Percentiles rank a stretch among this genome's conserved stretches.
Evolutionary conservation across 306 rosid genomes (phyloP).

Genomic region (Prunus salicina): DNA sequence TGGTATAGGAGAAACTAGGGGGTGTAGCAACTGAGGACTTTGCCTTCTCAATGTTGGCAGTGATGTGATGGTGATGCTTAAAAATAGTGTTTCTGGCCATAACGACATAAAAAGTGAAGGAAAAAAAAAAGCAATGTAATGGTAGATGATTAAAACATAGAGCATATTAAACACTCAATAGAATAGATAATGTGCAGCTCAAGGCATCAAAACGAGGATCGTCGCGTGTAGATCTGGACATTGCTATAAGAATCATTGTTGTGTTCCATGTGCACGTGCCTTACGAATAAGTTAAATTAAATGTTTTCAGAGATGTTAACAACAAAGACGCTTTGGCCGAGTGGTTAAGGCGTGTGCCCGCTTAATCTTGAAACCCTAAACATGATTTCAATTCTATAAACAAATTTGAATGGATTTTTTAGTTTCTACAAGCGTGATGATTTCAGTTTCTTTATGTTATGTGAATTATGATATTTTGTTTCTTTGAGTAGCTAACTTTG

Average conservation of each 20-base stretch:
- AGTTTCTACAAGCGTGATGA: too few relatives aligned
- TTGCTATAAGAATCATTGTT: too few relatives aligned
- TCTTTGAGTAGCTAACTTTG: too few relatives aligned
- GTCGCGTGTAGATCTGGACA: too few relatives aligned
- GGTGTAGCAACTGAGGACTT: not conserved
- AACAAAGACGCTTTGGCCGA: conserved; percentile 31
- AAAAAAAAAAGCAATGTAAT: not conserved
- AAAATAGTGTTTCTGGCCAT: not conserved
- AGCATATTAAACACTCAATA: not conserved
- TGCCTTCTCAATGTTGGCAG: not conserved
- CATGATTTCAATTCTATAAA: too few relatives aligned
- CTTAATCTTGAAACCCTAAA: not conserved
- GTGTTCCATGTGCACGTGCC: not conserved
- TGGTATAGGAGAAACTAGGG: not conserved
- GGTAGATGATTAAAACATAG: too few relatives aligned
- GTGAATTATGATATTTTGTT: too few relatives aligned
- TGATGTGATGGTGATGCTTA: not conserved
- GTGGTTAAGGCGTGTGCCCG: conserved; percentile 43
- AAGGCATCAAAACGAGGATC: not conserved
- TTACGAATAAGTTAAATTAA: rapidly evolving
- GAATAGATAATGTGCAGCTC: not conserved
- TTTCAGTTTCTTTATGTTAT: too few relatives aligned
- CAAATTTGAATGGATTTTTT: too few relatives aligned
- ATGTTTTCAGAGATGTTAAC: rapidly evolving
- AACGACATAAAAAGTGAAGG: not conserved